Evolutionary conservation across 257 asterid genomes (phyloP).

Genomic region (Coffea canephora): DNA sequence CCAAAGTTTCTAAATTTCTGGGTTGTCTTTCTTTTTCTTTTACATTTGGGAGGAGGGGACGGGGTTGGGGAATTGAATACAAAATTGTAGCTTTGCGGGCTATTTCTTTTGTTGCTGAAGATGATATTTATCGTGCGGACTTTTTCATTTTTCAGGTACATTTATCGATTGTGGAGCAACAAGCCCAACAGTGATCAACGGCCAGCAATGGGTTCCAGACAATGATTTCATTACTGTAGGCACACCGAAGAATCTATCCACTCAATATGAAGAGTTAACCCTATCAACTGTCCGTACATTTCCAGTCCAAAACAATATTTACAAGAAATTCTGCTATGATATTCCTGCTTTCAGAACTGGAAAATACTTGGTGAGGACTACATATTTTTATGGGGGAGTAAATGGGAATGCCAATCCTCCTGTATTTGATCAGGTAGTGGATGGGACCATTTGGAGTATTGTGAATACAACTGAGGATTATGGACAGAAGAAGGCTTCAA

Average conservation of each 20-base stretch:
- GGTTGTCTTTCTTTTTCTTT: not conserved
- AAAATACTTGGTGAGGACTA: constrained; percentile 67
- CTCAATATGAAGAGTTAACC: constrained; percentile 26
- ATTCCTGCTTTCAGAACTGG: constrained; percentile 57
- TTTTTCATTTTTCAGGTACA: constrained; percentile 37
- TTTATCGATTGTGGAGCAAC: constrained; percentile 74
- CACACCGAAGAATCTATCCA: constrained; percentile 36
- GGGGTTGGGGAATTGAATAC: not conserved
- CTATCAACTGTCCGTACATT: constrained; percentile 75
- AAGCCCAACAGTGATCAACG: constrained; percentile 36
- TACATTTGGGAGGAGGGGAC: too few species aligned
- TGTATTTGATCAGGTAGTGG: constrained; percentile 89
- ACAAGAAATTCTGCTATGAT: constrained; percentile 83
- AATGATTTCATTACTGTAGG: constrained; percentile 51
- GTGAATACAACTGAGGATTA: constrained; percentile 87
- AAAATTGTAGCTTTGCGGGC: not conserved
- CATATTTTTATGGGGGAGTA: constrained; percentile 79
- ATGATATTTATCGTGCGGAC: not conserved
- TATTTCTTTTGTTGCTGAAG: too few species aligned
- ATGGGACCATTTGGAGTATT: constrained; percentile 82
- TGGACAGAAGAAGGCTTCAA: constrained; percentile 32
- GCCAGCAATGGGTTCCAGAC: constrained; percentile 66
- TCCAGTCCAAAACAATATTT: constrained; percentile 47
- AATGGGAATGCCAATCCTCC: constrained; percentile 61
- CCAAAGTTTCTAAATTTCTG: not conserved